phyloP scores from a whole-genome alignment of 148 eudicot genomes.

The Rhododendron williamsianum region DNA sequence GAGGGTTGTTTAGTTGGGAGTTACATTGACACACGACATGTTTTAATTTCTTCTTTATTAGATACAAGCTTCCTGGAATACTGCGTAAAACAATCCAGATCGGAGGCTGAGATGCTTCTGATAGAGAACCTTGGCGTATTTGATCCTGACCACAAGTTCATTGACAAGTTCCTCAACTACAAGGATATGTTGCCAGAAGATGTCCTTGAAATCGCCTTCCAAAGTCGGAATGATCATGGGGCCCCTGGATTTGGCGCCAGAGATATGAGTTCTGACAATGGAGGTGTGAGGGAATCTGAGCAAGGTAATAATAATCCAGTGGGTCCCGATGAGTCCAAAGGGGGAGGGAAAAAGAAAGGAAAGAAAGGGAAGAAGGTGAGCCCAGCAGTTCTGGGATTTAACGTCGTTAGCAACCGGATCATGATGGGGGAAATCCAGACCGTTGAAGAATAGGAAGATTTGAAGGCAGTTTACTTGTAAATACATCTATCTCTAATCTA shows the following conservation, averaged over 20 bases:
- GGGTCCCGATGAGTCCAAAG: conserved; percentile 48
- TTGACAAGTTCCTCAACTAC: conserved; percentile 85
- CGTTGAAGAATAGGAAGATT: conserved; percentile 56
- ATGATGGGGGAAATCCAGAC: conserved; percentile 99
- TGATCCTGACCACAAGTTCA: conserved; percentile 80
- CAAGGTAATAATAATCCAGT: conserved; percentile 13
- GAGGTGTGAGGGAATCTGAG: conserved; percentile 25
- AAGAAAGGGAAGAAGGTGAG: conserved; percentile 95
- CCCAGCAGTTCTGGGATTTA: conserved; percentile 73
- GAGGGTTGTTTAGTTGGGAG: neutral
- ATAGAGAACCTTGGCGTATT: conserved; percentile 64
- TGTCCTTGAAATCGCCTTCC: conserved; percentile 79
- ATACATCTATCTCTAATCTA: conserved; percentile 30
- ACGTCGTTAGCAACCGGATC: conserved; percentile 92
- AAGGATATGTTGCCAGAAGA: conserved; percentile 77
- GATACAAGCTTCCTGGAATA: conserved; percentile 93
- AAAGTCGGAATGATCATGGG: conserved; percentile 54
- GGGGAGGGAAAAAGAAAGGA: conserved; percentile 85
- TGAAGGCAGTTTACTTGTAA: conserved; percentile 26
- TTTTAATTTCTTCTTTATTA: conserved; percentile 15
- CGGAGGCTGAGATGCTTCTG: conserved; percentile 86
- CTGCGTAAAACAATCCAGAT: conserved; percentile 77
- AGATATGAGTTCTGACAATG: conserved; percentile 48
- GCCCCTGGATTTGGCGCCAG: conserved; percentile 27
- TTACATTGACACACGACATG: neutral